These are phyloP conservation scores for Ustilago bromivora DNA, from an alignment of 1,284 basidiomycete genomes.

Conservation along the genomic window DNA sequence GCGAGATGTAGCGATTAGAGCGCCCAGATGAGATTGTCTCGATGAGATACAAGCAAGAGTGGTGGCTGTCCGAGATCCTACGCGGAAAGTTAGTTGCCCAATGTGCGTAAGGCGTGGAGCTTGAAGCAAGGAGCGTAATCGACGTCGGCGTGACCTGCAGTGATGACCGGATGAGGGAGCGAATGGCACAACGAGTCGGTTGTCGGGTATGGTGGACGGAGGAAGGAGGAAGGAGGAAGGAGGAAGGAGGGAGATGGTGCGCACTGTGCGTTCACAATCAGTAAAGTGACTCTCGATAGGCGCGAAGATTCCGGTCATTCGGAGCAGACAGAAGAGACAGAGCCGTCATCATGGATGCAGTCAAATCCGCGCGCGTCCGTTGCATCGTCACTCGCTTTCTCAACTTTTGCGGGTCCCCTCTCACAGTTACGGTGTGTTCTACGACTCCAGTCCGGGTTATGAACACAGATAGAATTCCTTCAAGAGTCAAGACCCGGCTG, in stretches of 20 bases:
- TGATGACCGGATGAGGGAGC: not conserved
- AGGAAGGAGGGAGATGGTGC: slow-evolving; percentile 6
- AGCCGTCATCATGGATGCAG: slow-evolving; percentile 1
- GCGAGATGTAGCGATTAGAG: not conserved
- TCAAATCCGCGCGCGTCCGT: slow-evolving; percentile 35
- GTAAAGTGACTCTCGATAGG: not conserved
- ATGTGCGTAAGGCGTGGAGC: not conserved
- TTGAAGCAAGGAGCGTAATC: not conserved
- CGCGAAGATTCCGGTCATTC: slow-evolving; percentile 13
- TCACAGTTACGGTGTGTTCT: not conserved
- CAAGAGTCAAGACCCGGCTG: not conserved
- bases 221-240: slow-evolving; percentile 1
- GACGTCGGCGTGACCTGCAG: not conserved
- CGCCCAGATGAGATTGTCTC: not conserved
- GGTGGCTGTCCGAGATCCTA: not conserved
- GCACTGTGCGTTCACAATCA: not conserved
- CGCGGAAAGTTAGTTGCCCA: not conserved
- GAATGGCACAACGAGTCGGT: not conserved
- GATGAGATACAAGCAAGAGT: not conserved
- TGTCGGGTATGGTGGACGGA: not conserved
- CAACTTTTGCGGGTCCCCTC: slow-evolving; percentile 2
- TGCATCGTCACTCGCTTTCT: not conserved
- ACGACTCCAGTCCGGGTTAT: not conserved
- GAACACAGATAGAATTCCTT: no score
- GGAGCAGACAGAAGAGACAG: not conserved